Evolutionary conservation across 495 filamentous ascomycete species (phyloP).

Genomic region (Pyrenula massariospora): DNA sequence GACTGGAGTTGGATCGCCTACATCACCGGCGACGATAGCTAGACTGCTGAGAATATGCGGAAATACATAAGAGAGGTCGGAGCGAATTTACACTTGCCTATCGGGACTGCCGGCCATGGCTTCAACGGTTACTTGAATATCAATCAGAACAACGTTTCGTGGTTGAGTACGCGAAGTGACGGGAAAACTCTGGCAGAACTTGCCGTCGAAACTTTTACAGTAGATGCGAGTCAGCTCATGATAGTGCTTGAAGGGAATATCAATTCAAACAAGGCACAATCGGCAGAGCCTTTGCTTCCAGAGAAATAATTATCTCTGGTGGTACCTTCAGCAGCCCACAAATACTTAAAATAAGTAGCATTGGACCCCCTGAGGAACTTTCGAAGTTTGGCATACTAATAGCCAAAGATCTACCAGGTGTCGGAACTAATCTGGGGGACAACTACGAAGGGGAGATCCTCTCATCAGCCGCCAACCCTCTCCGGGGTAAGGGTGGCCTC

Average conservation of each 20-base stretch:
- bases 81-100: slow-evolving; percentile 34
- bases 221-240: slow-evolving; percentile 11
- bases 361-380: slow-evolving; percentile 42
- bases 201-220: slow-evolving; percentile 38
- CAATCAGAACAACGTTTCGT: background rate
- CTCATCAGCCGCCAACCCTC: background rate
- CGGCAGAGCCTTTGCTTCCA: slow-evolving; percentile 32
- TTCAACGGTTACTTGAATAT: slow-evolving; percentile 39
- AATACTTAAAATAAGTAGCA: slow-evolving; percentile 50
- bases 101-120: slow-evolving; percentile 36
- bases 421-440: slow-evolving; percentile 56
- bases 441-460: slow-evolving; percentile 32
- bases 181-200: slow-evolving; percentile 30
- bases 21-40: slow-evolving; percentile 28
- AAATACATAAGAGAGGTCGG: slow-evolving; percentile 34
- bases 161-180: slow-evolving; percentile 30
- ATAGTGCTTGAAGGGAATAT: slow-evolving; percentile 29
- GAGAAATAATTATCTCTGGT: slow-evolving; percentile 53
- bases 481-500: background rate
- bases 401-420: slow-evolving; percentile 41
- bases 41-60: slow-evolving; percentile 30
- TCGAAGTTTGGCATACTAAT: slow-evolving; percentile 33
- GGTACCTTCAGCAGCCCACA: slow-evolving; percentile 52
- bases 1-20: slow-evolving; percentile 34
- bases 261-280: slow-evolving; percentile 35